Conservation (phyloP, 306 rosid species). For the Dalbergia cultrata region DNA sequence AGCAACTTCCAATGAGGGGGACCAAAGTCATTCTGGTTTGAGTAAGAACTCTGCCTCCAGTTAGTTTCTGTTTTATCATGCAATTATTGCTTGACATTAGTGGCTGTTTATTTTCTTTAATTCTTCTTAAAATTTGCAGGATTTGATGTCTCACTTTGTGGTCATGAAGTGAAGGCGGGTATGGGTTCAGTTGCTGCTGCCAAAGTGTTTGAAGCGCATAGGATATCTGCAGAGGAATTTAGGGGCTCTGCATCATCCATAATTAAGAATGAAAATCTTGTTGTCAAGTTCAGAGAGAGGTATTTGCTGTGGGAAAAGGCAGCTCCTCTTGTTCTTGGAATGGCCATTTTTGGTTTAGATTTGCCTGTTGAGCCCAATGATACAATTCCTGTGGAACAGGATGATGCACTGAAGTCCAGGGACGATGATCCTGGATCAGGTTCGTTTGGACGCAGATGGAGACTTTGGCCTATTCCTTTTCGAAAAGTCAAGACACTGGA, state of each 20-base stretch:
- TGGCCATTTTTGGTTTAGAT: slow-evolving; percentile 75
- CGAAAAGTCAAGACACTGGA: slow-evolving; percentile 90
- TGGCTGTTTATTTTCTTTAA: slow-evolving; percentile 35
- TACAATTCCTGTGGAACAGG: slow-evolving; percentile 76
- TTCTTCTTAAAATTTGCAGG: slow-evolving; percentile 60
- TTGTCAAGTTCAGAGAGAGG: slow-evolving; percentile 68
- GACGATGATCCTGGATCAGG: slow-evolving; percentile 62
- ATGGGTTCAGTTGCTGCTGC: slow-evolving; percentile 87
- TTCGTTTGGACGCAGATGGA: slow-evolving; percentile 82
- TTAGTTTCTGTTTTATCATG: slow-evolving; percentile 37
- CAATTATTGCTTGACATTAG: slow-evolving; percentile 33
- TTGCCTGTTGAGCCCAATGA: slow-evolving; percentile 73
- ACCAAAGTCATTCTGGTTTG: slow-evolving; percentile 51
- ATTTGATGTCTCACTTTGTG: slow-evolving; percentile 87
- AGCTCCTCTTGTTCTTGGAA: slow-evolving; percentile 85
- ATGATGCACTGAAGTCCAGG: slow-evolving; percentile 58
- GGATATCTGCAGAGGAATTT: slow-evolving; percentile 68
- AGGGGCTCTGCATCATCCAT: slow-evolving; percentile 64
- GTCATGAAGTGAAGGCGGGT: slow-evolving; percentile 74
- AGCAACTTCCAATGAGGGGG: slow-evolving; percentile 51
- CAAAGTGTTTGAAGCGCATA: slow-evolving; percentile 71
- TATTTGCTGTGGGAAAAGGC: slow-evolving; percentile 92
- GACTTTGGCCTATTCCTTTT: slow-evolving; percentile 94
- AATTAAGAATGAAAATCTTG: slow-evolving; percentile 74
- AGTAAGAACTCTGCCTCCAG: slow-evolving; percentile 49